phyloP scores from a whole-genome alignment of 768 basidiomycete species.

The Cystobasidium onofrii region DNA sequence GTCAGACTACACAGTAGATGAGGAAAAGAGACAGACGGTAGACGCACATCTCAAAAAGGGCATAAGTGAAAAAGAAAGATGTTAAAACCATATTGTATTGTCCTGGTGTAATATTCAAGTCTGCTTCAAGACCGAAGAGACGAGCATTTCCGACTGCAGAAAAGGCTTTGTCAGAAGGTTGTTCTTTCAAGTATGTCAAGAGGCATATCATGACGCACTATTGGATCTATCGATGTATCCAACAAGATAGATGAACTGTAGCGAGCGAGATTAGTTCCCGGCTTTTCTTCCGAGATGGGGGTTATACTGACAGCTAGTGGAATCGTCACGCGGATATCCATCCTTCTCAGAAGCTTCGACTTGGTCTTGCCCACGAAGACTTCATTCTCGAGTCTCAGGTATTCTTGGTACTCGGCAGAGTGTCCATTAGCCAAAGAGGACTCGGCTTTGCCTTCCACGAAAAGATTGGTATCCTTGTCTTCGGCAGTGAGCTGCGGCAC shows the following conservation, averaged over 20 bases:
- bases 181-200: too few species aligned
- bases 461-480: background rate
- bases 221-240: conserved; percentile 4
- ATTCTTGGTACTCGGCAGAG: background rate
- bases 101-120: conserved; percentile 15
- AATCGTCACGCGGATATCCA: background rate
- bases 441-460: background rate
- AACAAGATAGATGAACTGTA: conserved; percentile 8
- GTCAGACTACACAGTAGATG: too few species aligned
- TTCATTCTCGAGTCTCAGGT: conserved; percentile 6
- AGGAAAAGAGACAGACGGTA: background rate
- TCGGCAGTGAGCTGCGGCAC: background rate
- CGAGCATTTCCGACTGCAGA: conserved; percentile 34
- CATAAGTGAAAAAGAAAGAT: background rate
- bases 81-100: conserved; percentile 32
- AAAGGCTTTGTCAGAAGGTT: too few species aligned
- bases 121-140: conserved; percentile 34
- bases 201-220: background rate
- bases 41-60: background rate
- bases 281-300: too few species aligned
- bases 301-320: background rate
- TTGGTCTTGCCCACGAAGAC: conserved; percentile 3
- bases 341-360: background rate
- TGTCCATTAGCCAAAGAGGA: background rate
- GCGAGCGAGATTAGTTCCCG: too few species aligned